Evolutionary conservation across 805 yeast species (phyloP).

Genomic region (Suhomyces xylopsoci): DNA sequence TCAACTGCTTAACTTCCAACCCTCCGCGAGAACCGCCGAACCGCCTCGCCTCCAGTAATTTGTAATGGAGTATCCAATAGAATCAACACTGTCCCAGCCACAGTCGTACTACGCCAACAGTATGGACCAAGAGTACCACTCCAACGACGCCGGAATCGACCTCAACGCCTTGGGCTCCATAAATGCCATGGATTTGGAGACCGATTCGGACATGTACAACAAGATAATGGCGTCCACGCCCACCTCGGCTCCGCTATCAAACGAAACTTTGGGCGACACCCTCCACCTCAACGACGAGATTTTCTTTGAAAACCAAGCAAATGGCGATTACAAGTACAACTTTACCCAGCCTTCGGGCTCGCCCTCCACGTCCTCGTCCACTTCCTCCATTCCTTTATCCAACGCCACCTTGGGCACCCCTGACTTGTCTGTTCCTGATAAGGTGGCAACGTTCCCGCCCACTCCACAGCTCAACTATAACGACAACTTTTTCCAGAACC

Average conservation of each 20-base stretch:
- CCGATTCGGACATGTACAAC: constrained; percentile 3
- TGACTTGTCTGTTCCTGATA: constrained; percentile 3
- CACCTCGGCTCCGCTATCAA: not conserved
- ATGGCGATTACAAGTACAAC: not conserved
- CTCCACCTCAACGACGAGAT: constrained; percentile 8
- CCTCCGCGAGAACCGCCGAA: not conserved
- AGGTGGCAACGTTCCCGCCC: not conserved
- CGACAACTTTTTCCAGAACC: not conserved
- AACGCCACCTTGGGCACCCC: constrained; percentile 4
- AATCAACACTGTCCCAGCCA: constrained; percentile 2
- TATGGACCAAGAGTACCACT: not conserved
- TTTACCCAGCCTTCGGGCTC: not conserved
- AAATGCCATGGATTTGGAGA: not conserved
- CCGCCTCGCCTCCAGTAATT: not conserved
- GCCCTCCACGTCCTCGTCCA: constrained; percentile 7
- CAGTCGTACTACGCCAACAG: not conserved
- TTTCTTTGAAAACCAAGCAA: constrained; percentile 1
- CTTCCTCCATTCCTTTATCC: constrained; percentile 8
- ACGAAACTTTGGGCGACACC: constrained; percentile 1
- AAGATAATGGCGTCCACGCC: not conserved
- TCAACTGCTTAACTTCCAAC: not conserved
- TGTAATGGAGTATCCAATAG: not conserved
- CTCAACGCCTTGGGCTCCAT: not conserved
- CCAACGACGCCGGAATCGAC: not conserved
- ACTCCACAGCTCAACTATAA: not conserved